Conservation (phyloP, 768 basidiomycete genomes). For the Serendipita sp. region DNA sequence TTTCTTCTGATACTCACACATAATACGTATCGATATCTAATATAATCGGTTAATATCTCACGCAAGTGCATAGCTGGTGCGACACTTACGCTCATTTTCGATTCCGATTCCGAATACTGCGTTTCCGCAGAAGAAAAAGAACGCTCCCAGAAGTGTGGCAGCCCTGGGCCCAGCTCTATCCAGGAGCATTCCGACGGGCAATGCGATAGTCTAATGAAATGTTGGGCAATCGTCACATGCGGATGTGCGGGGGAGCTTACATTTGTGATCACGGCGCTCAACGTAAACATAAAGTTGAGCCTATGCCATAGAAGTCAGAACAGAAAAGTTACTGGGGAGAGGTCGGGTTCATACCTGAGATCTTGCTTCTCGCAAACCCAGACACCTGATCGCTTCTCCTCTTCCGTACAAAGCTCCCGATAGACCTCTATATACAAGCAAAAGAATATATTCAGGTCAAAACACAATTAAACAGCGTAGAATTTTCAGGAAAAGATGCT, state of each 20-base stretch:
- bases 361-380: conserved; percentile 14
- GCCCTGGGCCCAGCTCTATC: conserved; percentile 19
- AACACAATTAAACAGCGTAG: neutral
- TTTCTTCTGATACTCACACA: neutral
- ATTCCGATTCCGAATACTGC: conserved; percentile 17
- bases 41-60: neutral
- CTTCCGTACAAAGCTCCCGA: conserved; percentile 15
- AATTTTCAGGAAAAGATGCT: neutral
- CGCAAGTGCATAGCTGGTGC: neutral
- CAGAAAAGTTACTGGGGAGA: neutral
- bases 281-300: conserved; percentile 20
- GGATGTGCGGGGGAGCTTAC: conserved; percentile 9
- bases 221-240: neutral
- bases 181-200: conserved; percentile 18
- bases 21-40: conserved; percentile 6
- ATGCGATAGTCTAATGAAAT: conserved; percentile 14
- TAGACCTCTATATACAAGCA: conserved; percentile 15
- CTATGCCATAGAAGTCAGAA: neutral
- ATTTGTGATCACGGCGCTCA: conserved; percentile 21
- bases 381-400: conserved; percentile 7
- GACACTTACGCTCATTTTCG: conserved; percentile 13
- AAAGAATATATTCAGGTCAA: neutral
- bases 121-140: conserved; percentile 19
- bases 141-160: conserved; percentile 19
- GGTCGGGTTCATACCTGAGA: neutral